Percentiles rank a stretch among this genome's conserved stretches.
These are phyloP conservation scores for Thermothielavioides terrestris DNA, from an alignment of 495 filamentous ascomycete genomes.

Conservation along the genomic window DNA sequence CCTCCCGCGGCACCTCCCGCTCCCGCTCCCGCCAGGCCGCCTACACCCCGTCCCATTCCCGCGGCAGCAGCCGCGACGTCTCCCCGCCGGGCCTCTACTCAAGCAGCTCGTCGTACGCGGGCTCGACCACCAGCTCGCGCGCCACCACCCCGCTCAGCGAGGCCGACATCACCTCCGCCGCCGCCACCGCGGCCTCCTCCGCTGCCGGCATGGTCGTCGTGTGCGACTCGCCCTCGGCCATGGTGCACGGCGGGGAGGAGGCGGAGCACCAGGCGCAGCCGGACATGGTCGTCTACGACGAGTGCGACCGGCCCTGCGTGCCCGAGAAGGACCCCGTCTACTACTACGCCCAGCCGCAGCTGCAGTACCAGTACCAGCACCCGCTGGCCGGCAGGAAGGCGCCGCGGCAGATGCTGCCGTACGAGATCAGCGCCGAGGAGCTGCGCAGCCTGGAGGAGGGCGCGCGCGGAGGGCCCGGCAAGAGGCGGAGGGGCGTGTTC, in stretches of 20 bases:
- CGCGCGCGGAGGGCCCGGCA: conserved; percentile 18
- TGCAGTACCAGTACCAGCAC: conserved; percentile 7
- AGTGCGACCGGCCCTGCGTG: conserved; percentile 7
- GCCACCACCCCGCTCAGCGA: conserved; percentile 37
- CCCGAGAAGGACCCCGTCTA: conserved; percentile 24
- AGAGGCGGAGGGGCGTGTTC: conserved; percentile 34
- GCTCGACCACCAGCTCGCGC: conserved; percentile 34
- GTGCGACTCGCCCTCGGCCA: conserved; percentile 34
- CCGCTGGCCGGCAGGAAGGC: no score
- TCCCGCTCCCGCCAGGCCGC: conserved; percentile 16
- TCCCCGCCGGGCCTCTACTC: conserved; percentile 36
- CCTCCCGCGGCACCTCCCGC: conserved; percentile 32
- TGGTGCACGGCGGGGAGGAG: conserved; percentile 12
- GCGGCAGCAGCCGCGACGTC: conserved; percentile 23
- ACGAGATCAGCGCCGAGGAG: conserved; percentile 40
- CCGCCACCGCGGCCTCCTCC: conserved; percentile 23
- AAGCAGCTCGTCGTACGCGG: conserved; percentile 33
- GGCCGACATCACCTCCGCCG: conserved; percentile 20
- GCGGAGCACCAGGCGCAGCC: background rate
- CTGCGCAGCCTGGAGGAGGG: conserved; percentile 30
- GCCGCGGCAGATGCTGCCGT: conserved; percentile 34
- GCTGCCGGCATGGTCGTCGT: conserved; percentile 10
- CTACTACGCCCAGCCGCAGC: background rate
- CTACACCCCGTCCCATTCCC: conserved; percentile 22
- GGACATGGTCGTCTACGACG: no score